These are phyloP conservation scores for Dothistroma pini DNA, from an alignment of 2,329 filamentous ascomycete species.

Conservation along the genomic window DNA sequence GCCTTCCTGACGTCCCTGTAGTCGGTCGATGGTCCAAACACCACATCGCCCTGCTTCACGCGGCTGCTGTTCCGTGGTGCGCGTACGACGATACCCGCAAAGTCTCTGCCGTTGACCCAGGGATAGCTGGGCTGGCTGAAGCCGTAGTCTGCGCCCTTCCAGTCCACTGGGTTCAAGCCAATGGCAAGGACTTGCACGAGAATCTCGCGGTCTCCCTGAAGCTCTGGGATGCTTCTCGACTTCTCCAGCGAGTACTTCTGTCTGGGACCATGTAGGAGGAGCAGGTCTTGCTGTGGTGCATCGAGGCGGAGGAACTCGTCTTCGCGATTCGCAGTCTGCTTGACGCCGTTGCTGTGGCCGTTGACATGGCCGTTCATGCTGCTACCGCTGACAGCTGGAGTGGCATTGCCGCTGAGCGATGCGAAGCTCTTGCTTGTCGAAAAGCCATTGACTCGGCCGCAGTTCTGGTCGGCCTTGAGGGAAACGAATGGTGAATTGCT, in stretches of 20 bases:
- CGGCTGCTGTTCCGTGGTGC: conserved; percentile 44
- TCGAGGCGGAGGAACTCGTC: conserved; percentile 34
- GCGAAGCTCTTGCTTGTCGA: conserved; percentile 18
- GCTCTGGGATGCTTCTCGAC: conserved; percentile 30
- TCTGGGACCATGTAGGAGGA: conserved; percentile 35
- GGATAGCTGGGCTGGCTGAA: conserved; percentile 66
- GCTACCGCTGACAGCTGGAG: conserved; percentile 18
- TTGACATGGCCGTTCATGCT: conserved; percentile 21
- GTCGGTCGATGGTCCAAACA: conserved; percentile 67
- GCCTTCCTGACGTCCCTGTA: conserved; percentile 70
- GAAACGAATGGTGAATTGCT: conserved; percentile 26
- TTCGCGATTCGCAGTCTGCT: conserved; percentile 12
- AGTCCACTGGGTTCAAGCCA: conserved; percentile 73
- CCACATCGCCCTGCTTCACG: conserved; percentile 55
- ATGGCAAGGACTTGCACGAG: conserved; percentile 62
- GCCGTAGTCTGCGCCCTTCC: conserved; percentile 66
- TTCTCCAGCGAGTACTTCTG: conserved; percentile 35
- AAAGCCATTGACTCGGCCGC: conserved; percentile 20
- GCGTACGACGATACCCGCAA: conserved; percentile 62
- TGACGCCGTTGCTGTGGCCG: conserved; percentile 18
- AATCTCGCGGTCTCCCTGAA: conserved; percentile 49
- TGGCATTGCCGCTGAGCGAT: conserved; percentile 18
- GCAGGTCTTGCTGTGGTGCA: conserved; percentile 34
- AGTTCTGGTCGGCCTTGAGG: conserved; percentile 27
- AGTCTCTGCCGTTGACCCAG: conserved; percentile 66